Conservation (phyloP, 176 grass and related monocot genomes). For the Aegilops speltoides region DNA sequence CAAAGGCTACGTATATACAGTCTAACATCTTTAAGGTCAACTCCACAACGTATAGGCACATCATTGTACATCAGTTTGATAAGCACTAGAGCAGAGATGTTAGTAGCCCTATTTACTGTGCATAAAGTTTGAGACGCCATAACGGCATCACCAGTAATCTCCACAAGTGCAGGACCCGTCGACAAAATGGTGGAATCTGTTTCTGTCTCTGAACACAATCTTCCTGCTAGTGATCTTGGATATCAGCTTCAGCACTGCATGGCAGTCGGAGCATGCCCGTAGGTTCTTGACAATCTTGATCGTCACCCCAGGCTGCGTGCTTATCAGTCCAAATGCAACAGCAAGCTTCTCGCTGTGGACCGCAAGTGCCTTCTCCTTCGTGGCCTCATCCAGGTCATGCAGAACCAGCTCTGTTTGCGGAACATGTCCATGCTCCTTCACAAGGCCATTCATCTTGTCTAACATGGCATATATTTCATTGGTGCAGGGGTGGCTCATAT, state of each 20-base stretch:
- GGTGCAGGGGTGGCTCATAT: slow-evolving; percentile 60
- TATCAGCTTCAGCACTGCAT: slow-evolving; percentile 67
- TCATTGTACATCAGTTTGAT: not conserved
- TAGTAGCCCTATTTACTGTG: not conserved
- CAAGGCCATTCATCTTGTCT: slow-evolving; percentile 59
- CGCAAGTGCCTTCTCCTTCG: slow-evolving; percentile 62
- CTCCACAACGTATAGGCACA: not conserved
- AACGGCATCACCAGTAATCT: slow-evolving; percentile 76
- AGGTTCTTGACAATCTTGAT: slow-evolving; percentile 96
- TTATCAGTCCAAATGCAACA: slow-evolving; percentile 77
- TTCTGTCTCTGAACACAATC: slow-evolving; percentile 87
- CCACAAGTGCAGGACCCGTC: slow-evolving; percentile 76
- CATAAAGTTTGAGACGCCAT: not conserved
- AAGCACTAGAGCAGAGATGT: not conserved
- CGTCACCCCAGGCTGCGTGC: slow-evolving; percentile 50
- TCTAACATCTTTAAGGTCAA: not conserved
- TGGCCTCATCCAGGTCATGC: slow-evolving; percentile 64
- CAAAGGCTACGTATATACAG: too few species aligned
- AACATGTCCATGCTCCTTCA: slow-evolving; percentile 68
- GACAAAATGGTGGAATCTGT: slow-evolving; percentile 84
- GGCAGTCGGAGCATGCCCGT: slow-evolving; percentile 77
- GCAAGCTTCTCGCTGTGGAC: slow-evolving; percentile 95
- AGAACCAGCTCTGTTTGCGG: slow-evolving; percentile 68
- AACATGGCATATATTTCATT: slow-evolving; percentile 78
- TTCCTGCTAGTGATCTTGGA: slow-evolving; percentile 66